Evolutionary conservation across 805 yeast species (phyloP).

Genomic region (Ogataea pini): DNA sequence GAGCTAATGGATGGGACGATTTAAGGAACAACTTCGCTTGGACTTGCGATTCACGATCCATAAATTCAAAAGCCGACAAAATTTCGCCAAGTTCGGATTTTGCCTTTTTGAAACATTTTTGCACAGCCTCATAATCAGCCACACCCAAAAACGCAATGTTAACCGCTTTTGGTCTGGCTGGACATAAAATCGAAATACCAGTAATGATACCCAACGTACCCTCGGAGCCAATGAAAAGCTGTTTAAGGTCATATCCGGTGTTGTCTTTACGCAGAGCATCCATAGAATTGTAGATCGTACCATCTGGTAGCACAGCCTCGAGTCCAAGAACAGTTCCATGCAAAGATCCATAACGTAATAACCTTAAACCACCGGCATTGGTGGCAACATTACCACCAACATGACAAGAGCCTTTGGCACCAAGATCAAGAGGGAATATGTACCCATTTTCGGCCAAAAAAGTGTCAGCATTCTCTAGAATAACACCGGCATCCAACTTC

Average conservation of each 20-base stretch:
- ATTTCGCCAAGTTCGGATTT: conserved; percentile 79
- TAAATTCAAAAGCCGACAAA: conserved; percentile 89
- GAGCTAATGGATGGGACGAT: conserved; percentile 65
- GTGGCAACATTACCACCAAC: conserved; percentile 95
- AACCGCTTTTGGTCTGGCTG: conserved; percentile 80
- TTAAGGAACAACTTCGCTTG: conserved; percentile 64
- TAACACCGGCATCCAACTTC: conserved; percentile 88
- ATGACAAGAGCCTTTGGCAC: conserved; percentile 96
- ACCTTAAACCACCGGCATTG: conserved; percentile 92
- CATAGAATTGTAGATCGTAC: conserved; percentile 77
- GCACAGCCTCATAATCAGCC: conserved; percentile 79
- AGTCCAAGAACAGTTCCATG: conserved; percentile 91
- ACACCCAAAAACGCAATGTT: conserved; percentile 90
- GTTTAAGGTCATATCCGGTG: conserved; percentile 93
- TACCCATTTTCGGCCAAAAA: conserved; percentile 78
- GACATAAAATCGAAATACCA: conserved; percentile 86
- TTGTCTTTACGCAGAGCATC: conserved; percentile 89
- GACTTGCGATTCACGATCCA: conserved; percentile 74
- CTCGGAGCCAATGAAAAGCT: conserved; percentile 89
- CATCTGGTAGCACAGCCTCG: conserved; percentile 91
- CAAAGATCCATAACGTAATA: conserved; percentile 84
- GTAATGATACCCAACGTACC: conserved; percentile 92
- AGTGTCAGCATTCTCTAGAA: conserved; percentile 81
- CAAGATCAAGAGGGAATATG: conserved; percentile 90
- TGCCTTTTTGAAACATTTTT: conserved; percentile 75